These are phyloP conservation scores for Stephania cephalantha DNA, from an alignment of 164 flowering plant genomes.

Conservation along the genomic window DNA sequence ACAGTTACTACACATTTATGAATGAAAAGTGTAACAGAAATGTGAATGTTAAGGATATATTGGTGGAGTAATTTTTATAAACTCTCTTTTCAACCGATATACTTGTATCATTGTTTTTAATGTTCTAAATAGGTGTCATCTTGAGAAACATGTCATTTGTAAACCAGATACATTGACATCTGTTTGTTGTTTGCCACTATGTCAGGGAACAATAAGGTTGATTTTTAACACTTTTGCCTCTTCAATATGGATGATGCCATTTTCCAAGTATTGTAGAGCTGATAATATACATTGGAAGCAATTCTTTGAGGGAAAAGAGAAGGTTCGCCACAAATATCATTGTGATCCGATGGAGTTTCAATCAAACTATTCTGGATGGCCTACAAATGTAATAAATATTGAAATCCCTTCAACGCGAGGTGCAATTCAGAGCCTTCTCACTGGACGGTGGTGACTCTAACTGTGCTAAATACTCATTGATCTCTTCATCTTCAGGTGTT, in stretches of 20 bases:
- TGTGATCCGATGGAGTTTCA: slow-evolving; percentile 66
- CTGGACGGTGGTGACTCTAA: background rate
- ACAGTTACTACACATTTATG: too few species aligned
- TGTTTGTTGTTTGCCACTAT: slow-evolving; percentile 27
- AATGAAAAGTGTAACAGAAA: too few species aligned
- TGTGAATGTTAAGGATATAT: too few species aligned
- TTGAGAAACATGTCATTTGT: background rate
- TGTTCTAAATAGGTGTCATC: background rate
- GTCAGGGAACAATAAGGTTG: slow-evolving; percentile 93
- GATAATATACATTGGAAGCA: slow-evolving; percentile 63
- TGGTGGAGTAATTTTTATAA: too few species aligned
- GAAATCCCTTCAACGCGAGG: slow-evolving; percentile 75
- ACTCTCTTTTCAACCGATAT: too few species aligned
- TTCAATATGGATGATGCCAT: slow-evolving; percentile 93
- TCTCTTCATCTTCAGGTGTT: slow-evolving; percentile 30
- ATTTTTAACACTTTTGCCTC: slow-evolving; percentile 95
- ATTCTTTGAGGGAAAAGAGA: slow-evolving; percentile 46
- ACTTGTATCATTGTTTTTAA: background rate
- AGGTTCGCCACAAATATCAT: slow-evolving; percentile 39
- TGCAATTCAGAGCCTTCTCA: slow-evolving; percentile 24
- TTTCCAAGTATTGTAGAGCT: slow-evolving; percentile 78
- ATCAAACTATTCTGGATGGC: slow-evolving; percentile 86
- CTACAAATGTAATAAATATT: slow-evolving; percentile 76
- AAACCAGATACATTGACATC: slow-evolving; percentile 13
- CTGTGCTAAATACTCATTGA: background rate